phyloP scores from a whole-genome alignment of 352 stramenopile species.

The Pythium oligandrum region DNA sequence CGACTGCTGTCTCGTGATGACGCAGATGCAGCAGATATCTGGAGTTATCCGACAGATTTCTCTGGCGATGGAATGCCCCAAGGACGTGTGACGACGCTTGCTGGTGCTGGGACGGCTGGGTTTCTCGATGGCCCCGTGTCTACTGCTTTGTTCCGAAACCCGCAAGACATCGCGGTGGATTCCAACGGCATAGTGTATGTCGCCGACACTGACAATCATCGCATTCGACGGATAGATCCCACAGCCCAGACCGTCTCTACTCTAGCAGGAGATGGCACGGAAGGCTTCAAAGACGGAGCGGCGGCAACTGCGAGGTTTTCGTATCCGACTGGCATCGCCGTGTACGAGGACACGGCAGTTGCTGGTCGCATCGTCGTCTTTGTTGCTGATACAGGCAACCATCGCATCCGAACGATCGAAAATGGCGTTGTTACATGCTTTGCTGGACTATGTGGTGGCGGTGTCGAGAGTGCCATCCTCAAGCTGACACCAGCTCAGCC shows the following conservation, averaged over 20 bases:
- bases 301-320: constrained; percentile 49
- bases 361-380: constrained; percentile 40
- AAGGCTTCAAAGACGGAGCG: constrained; percentile 44
- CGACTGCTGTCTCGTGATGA: constrained; percentile 23
- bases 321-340: constrained; percentile 61
- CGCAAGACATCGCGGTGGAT: constrained; percentile 90
- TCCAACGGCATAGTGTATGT: constrained; percentile 92
- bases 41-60: constrained; percentile 39
- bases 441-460: constrained; percentile 80
- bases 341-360: constrained; percentile 34
- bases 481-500: constrained; percentile 37
- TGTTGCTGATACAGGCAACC: constrained; percentile 79
- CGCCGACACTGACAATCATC: constrained; percentile 93
- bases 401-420: constrained; percentile 71
- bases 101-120: constrained; percentile 70
- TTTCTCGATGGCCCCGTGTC: constrained; percentile 67
- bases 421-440: constrained; percentile 80
- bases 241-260: constrained; percentile 39
- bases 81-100: constrained; percentile 88
- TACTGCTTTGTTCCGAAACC: constrained; percentile 84
- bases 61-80: constrained; percentile 68
- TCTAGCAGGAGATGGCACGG: constrained; percentile 42
- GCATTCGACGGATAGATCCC: constrained; percentile 81
- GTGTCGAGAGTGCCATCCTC: constrained; percentile 53
- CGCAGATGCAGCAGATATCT: constrained; percentile 57